Conservation (phyloP, 192 early-diverging fungal species). For the Radiomyces spectabilis region DNA sequence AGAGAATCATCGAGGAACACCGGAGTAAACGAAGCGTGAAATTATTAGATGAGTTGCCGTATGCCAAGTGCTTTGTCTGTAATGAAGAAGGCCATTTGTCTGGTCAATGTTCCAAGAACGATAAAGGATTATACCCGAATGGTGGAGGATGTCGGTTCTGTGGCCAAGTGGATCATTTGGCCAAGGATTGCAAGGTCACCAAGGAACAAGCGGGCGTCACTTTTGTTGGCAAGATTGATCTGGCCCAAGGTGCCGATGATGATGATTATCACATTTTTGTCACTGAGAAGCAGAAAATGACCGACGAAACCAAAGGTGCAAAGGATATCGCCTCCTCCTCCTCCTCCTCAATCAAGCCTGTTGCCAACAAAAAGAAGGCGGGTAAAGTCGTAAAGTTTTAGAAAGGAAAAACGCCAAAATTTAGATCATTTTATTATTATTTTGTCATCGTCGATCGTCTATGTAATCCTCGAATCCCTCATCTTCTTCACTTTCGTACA, state of each 20-base stretch:
- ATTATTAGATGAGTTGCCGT: conserved; percentile 50
- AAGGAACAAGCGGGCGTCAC: conserved; percentile 49
- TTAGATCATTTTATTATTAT: too few relatives aligned
- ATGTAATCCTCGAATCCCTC: too few relatives aligned
- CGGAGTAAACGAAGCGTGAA: too few relatives aligned
- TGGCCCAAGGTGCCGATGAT: conserved; percentile 88
- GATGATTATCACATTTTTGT: conserved; percentile 83
- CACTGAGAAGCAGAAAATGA: conserved; percentile 41
- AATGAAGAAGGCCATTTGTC: conserved; percentile 77
- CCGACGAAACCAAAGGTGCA: conserved; percentile 7
- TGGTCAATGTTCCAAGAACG: conserved; percentile 79
- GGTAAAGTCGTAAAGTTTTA: conserved; percentile 5
- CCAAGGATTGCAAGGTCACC: conserved; percentile 70
- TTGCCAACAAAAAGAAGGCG: conserved; percentile 2
- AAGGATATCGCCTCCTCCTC: conserved; percentile 2
- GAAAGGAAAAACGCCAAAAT: too few relatives aligned
- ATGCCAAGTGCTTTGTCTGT: conserved; percentile 87
- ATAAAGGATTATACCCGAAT: conserved; percentile 82
- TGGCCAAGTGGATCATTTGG: conserved; percentile 79
- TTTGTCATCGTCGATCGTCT: too few relatives aligned
- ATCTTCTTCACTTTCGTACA: too few relatives aligned
- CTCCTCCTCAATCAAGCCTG: neutral
- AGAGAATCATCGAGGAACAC: neutral
- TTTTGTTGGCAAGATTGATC: conserved; percentile 68
- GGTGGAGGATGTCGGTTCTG: conserved; percentile 88